Evolutionary conservation across 345 rosid species (phyloP).

Genomic region (Punica granatum): DNA sequence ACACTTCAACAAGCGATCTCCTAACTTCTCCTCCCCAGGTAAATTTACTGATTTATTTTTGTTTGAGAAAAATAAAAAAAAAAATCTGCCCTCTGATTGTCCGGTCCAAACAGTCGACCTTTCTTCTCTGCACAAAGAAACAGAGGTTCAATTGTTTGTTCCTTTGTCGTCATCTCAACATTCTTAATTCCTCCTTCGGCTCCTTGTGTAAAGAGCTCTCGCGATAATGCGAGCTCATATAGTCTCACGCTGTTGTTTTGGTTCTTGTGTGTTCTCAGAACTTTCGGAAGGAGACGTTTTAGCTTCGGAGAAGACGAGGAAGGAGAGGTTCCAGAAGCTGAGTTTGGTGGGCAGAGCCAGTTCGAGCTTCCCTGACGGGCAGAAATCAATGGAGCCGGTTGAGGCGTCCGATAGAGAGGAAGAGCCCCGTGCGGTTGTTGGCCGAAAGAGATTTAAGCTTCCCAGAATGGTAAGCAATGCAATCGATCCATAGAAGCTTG

Average conservation of each 20-base stretch:
- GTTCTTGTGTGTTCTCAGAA: constrained; percentile 5
- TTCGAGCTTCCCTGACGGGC: constrained; percentile 22
- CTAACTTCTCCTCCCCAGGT: constrained; percentile 34
- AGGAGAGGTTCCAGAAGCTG: constrained; percentile 43
- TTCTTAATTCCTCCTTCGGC: neutral
- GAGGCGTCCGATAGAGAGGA: constrained; percentile 27
- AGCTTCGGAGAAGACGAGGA: constrained; percentile 46
- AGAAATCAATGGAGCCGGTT: constrained; percentile 39
- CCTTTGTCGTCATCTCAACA: constrained; percentile 27
- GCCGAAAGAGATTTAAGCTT: constrained; percentile 39
- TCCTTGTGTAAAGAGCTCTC: neutral
- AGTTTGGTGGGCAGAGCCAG: constrained; percentile 33
- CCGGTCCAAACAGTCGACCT: constrained; percentile 6
- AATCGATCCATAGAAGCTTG: neutral
- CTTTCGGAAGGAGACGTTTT: constrained; percentile 23
- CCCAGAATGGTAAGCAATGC: constrained; percentile 27
- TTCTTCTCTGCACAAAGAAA: constrained; percentile 14
- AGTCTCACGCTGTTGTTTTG: neutral
- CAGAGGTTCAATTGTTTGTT: constrained; percentile 8
- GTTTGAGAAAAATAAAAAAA: neutral
- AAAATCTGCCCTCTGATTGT: neutral
- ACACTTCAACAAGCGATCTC: constrained; percentile 45
- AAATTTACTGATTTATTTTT: constrained; percentile 18
- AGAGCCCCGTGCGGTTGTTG: constrained; percentile 16
- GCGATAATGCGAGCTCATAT: constrained; percentile 4